Conservation (phyloP, 805 yeast species). For the Cyberlindnera bimundalis region DNA sequence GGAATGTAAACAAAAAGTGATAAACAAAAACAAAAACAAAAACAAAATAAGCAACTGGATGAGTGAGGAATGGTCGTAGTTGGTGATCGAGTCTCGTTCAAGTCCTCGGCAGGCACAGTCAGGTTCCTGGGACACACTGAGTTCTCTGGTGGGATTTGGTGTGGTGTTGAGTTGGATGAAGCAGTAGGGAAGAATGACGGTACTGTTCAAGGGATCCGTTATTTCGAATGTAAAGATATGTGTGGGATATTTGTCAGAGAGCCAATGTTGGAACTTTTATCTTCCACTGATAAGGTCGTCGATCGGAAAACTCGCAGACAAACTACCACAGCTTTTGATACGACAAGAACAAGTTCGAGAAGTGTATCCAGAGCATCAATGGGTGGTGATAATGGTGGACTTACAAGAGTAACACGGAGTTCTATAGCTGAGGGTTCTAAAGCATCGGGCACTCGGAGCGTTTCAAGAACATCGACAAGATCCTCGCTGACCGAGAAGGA, state of each 20-base stretch:
- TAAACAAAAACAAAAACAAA: neutral
- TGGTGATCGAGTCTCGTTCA: slow-evolving; percentile 20
- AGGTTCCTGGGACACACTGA: slow-evolving; percentile 50
- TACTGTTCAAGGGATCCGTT: slow-evolving; percentile 50
- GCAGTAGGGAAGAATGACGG: slow-evolving; percentile 86
- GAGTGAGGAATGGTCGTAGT: slow-evolving; percentile 16
- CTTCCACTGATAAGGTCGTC: neutral
- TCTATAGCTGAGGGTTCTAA: neutral
- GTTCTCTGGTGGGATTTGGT: slow-evolving; percentile 70
- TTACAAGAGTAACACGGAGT: neutral
- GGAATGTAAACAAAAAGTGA: neutral
- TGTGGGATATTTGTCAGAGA: slow-evolving; percentile 51
- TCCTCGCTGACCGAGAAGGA: neutral
- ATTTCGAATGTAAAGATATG: slow-evolving; percentile 57
- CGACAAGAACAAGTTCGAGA: neutral
- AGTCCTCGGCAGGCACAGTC: slow-evolving; percentile 38
- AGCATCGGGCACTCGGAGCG: neutral
- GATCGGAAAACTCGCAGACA: slow-evolving; percentile 3
- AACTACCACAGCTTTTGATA: slow-evolving; percentile 4
- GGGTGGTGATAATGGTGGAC: neutral
- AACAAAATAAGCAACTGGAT: too few species aligned
- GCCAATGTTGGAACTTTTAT: slow-evolving; percentile 22
- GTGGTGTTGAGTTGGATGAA: slow-evolving; percentile 75
- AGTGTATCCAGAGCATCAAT: neutral
- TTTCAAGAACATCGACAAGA: neutral